phyloP scores from a whole-genome alignment of 2,329 filamentous ascomycete genomes.

The Xylaria arbuscula region DNA sequence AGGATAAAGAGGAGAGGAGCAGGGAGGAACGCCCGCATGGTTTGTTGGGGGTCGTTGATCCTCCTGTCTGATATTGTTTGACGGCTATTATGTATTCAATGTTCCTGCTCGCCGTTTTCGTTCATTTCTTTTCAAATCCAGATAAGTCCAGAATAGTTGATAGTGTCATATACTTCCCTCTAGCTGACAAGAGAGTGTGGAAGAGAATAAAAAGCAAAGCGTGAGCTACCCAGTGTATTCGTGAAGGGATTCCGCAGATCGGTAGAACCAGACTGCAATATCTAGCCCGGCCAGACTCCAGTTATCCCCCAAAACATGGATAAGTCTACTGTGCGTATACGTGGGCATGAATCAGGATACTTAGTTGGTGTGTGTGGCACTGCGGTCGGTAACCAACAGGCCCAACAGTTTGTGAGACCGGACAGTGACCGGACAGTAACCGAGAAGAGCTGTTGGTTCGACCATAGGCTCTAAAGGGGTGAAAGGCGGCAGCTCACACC shows the following conservation, averaged over 20 bases:
- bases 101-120: not conserved
- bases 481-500: slow-evolving; percentile 4
- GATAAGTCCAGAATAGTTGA: not conserved
- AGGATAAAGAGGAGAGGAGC: slow-evolving; percentile 46
- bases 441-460: not conserved
- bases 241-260: not conserved
- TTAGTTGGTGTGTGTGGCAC: slow-evolving; percentile 1
- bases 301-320: not conserved
- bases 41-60: slow-evolving; percentile 7
- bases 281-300: not conserved
- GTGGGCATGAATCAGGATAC: not conserved
- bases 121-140: not conserved
- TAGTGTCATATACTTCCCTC: not conserved
- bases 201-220: not conserved
- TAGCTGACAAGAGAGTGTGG: slow-evolving; percentile 1
- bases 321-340: not conserved
- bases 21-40: slow-evolving; percentile 41
- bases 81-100: not conserved
- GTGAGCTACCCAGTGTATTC: not conserved
- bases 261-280: not conserved
- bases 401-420: slow-evolving; percentile 12
- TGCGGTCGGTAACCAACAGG: slow-evolving; percentile 6
- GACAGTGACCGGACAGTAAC: no score
- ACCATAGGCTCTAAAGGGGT: not conserved
- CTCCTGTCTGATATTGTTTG: not conserved